These are phyloP conservation scores for Nemania sp. DNA, from an alignment of 2,329 filamentous ascomycete genomes.

Conservation along the genomic window DNA sequence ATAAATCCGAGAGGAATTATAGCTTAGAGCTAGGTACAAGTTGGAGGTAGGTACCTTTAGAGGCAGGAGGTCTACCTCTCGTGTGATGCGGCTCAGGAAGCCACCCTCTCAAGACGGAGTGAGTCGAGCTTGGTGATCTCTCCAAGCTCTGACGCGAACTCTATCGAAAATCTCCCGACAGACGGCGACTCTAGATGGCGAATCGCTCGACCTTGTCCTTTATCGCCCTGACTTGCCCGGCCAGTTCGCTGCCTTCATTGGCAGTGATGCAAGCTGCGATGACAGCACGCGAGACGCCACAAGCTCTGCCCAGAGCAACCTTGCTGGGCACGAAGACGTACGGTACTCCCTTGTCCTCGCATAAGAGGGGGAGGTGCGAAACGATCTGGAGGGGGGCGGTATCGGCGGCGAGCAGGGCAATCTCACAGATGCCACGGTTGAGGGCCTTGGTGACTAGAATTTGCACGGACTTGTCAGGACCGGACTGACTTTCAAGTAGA, in stretches of 20 bases:
- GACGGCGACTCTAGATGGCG: neutral
- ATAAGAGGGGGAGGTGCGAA: neutral
- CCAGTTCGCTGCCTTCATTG: neutral
- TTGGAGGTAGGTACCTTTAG: too few relatives aligned
- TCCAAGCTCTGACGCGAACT: too few relatives aligned
- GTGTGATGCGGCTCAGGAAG: too few relatives aligned
- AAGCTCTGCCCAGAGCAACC: neutral
- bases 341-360: neutral
- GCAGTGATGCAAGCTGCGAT: neutral
- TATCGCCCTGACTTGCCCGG: neutral
- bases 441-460: neutral
- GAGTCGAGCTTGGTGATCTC: too few relatives aligned
- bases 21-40: too few relatives aligned
- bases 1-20: too few relatives aligned
- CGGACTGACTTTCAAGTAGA: neutral
- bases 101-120: too few relatives aligned
- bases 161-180: too few relatives aligned
- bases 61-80: too few relatives aligned
- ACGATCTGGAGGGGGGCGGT: neutral
- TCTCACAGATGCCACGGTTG: neutral
- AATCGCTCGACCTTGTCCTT: neutral
- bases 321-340: neutral
- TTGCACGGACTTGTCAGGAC: neutral
- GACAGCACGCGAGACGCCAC: neutral
- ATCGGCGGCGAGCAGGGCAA: neutral